phyloP scores from a whole-genome alignment of 257 asterid species.

The Paraleonurus japonicus region DNA sequence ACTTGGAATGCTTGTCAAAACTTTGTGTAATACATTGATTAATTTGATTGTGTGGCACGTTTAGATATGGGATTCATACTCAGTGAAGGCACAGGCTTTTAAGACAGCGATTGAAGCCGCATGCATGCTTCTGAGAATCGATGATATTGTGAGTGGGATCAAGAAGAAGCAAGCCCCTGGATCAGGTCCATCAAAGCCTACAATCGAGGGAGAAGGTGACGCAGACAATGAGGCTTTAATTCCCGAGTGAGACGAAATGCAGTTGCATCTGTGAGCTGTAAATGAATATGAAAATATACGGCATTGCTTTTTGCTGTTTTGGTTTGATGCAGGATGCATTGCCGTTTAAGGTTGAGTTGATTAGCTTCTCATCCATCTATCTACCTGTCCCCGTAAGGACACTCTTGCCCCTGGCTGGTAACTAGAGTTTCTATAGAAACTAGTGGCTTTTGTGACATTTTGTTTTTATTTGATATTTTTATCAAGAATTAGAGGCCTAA shows the following conservation, averaged over 20 bases:
- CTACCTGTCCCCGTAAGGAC: background rate
- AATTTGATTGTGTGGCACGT: slow-evolving; percentile 10
- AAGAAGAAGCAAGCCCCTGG: slow-evolving; percentile 90
- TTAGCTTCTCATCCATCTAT: background rate
- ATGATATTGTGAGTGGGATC: slow-evolving; percentile 93
- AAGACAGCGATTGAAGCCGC: slow-evolving; percentile 97
- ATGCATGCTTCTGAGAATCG: slow-evolving; percentile 93
- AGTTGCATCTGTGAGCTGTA: slow-evolving; percentile 17
- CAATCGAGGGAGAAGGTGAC: slow-evolving; percentile 70
- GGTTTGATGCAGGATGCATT: slow-evolving; percentile 19
- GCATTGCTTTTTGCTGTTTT: slow-evolving; percentile 24
- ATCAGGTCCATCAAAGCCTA: slow-evolving; percentile 69
- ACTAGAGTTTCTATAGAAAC: background rate
- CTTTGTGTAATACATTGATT: background rate
- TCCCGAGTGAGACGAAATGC: slow-evolving; percentile 56
- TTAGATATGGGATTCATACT: slow-evolving; percentile 95
- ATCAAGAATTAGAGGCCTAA: background rate
- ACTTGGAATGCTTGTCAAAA: background rate
- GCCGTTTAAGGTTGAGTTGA: slow-evolving; percentile 2
- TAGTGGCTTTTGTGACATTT: background rate
- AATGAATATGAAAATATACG: slow-evolving; percentile 6
- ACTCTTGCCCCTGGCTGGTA: background rate
- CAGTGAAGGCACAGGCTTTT: slow-evolving; percentile 89
- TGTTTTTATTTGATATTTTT: background rate
- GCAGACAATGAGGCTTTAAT: slow-evolving; percentile 87